A percentile compares a stretch with the other conserved stretches of the same genome.
These are phyloP conservation scores for Calonectria multiphialidica DNA, from an alignment of 2,329 filamentous ascomycete genomes.

Conservation along the genomic window DNA sequence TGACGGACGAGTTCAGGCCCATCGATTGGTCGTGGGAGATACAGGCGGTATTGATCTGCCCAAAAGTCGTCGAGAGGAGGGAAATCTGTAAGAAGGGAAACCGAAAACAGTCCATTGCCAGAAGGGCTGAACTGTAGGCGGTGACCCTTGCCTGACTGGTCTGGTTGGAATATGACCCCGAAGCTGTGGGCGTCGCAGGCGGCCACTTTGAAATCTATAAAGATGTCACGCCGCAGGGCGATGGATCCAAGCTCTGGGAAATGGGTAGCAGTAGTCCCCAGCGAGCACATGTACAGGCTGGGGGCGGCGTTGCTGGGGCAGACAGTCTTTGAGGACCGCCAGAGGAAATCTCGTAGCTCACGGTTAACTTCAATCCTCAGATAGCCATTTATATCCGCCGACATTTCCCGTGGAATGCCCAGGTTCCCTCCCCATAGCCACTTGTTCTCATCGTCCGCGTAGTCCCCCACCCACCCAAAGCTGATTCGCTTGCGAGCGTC, in stretches of 20 bases:
- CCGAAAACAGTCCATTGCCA: slow-evolving; percentile 38
- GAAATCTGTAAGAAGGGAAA: slow-evolving; percentile 46
- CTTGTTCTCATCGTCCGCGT: slow-evolving; percentile 47
- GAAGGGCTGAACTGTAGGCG: slow-evolving; percentile 41
- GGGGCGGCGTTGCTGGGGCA: slow-evolving; percentile 38
- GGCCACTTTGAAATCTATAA: slow-evolving; percentile 40
- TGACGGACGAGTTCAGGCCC: slow-evolving; percentile 51
- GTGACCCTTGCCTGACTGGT: slow-evolving; percentile 42
- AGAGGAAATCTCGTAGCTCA: slow-evolving; percentile 37
- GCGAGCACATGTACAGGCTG: slow-evolving; percentile 41
- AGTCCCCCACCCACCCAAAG: slow-evolving; percentile 52
- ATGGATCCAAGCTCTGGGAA: slow-evolving; percentile 39
- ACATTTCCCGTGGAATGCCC: slow-evolving; percentile 47
- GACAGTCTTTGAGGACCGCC: slow-evolving; percentile 30
- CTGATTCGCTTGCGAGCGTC: slow-evolving; percentile 45
- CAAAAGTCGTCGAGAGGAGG: slow-evolving; percentile 53
- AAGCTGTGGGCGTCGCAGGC: slow-evolving; percentile 45
- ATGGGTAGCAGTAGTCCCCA: slow-evolving; percentile 40
- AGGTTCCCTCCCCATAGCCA: slow-evolving; percentile 54
- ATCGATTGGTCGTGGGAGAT: slow-evolving; percentile 48
- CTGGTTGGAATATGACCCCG: slow-evolving; percentile 45
- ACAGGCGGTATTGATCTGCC: slow-evolving; percentile 51
- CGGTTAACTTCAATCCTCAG: slow-evolving; percentile 41
- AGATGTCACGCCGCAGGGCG: slow-evolving; percentile 32
- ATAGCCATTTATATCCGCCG: slow-evolving; percentile 41